Evolutionary conservation across 768 basidiomycete species (phyloP), one percentile per base, ranked within the genome.

Genomic region (Termitomyces sp.): DNA sequence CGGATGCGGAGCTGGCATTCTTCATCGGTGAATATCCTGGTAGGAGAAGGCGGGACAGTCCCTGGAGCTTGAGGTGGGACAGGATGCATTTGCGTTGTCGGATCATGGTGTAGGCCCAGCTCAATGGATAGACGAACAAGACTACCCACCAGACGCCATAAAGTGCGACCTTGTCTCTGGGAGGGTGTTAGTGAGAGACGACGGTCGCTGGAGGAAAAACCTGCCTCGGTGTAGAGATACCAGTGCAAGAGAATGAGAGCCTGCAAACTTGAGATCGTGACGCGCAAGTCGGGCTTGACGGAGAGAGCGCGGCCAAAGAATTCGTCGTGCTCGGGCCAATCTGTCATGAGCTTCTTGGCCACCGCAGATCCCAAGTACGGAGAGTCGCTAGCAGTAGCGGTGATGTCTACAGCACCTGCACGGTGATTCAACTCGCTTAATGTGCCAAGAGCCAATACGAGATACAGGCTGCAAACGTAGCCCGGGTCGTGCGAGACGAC

Each of bases 151-250:
- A 94, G 82, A 52, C 91, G 88, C 91, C 91, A 94, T 3, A 94
- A 74, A 1, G 89, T 88, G 60, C 90, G 83, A n/a, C 91, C 91
- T 80, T 91, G 90, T 61, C 91, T 84, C 91, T 94, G 64, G 48
- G 34, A 61, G 47, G 40, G 46, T 55, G 42, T 42, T 44, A 42
- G 56, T 52, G 64, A 62, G 17, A 59, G 11, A 7, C 25, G 17
- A 58, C 10, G 2, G 23, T 3, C 43, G 11, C 11, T 59, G 3
- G 19, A 14, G 10, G 35, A 28, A 4, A 6, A 37, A 65, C 80
- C 54, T 61, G 89, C 91, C 79, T 93, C 91, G 21, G 86, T 91
- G 64, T 93, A 94, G 21, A 94, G 78, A 70, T 93, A 92, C 91
- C 90, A 93, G 54, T 94, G 92, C 46, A 93, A 69, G 6, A 94